Evolutionary conservation across 495 filamentous ascomycete species (phyloP), one percentile per base, ranked within the genome.

Genomic region (Daldinia concentrica): DNA sequence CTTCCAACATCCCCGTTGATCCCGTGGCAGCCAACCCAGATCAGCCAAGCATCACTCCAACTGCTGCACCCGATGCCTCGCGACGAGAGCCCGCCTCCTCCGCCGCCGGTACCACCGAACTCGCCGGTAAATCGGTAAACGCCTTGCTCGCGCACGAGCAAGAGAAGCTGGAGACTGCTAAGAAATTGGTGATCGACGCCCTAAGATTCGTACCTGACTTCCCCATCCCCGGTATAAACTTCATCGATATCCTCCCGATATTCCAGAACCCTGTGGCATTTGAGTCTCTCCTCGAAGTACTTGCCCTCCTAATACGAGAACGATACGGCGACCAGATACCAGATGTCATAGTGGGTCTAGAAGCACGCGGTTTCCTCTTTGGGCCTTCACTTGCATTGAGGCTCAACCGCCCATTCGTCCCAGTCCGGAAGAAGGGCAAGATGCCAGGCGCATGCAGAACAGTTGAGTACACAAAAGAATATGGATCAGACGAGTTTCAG

Each of bases 221-320:
- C 83, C 96, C 96, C 36, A 90, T 91, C 56, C 91, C 92, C 6
- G 96, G 96, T 79, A 94, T 99, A 78, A 86, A 97, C 62, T 99
- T 99, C 82, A 93, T 98, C 86, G 96, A 99, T 82, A 98, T 99
- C 82, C 89, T 99, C 66, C 96, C 95, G 34, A 90, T 99, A 73
- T 99, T 99, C 85, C 90, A 91, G 79, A 85, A 92, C 72, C 88
- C 89, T n/a, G 75, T 79, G 27, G 82, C 93, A 57, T 95, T 98
- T 81, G 84, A 85, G 62, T 84, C 88, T 27, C 90, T 99, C 27
- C 82, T 98, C 74, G 90, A 90, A 72, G 95, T 93, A 22, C 89
- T 98, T 65, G 92, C 97, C 79, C 86, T 98, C 71, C 92, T 97
- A 75, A 84, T 97, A 63, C 79, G 84, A 66, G 82, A 86, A 56